Percentiles rank a stretch among this genome's conserved stretches.
These are phyloP conservation scores for Onygena corvina DNA, from an alignment of 2,329 filamentous ascomycete species.

Conservation along the genomic window DNA sequence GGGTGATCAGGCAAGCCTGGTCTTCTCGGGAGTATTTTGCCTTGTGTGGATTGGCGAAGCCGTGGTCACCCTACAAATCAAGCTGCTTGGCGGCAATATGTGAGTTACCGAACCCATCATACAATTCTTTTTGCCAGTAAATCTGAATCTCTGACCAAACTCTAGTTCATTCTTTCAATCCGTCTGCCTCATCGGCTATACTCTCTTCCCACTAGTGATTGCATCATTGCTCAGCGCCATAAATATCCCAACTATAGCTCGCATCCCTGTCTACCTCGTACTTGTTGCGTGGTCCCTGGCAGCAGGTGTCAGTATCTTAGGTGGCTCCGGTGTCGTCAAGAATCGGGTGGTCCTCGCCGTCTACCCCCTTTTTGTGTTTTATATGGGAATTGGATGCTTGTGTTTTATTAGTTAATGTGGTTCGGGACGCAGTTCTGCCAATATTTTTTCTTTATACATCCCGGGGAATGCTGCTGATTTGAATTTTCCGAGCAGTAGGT, in stretches of 20 bases:
- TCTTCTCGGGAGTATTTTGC: slow-evolving; percentile 93
- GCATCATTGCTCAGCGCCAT: slow-evolving; percentile 81
- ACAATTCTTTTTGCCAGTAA: slow-evolving; percentile 7
- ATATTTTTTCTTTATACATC: neutral
- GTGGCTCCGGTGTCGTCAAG: slow-evolving; percentile 87
- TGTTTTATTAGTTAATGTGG: slow-evolving; percentile 76
- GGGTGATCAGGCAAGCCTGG: slow-evolving; percentile 67
- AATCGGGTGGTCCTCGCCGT: slow-evolving; percentile 89
- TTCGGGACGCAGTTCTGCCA: neutral
- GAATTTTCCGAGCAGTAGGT: neutral
- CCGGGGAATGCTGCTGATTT: neutral
- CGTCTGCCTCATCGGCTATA: slow-evolving; percentile 96
- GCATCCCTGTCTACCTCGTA: slow-evolving; percentile 82
- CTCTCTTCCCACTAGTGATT: slow-evolving; percentile 89
- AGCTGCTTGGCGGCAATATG: slow-evolving; percentile 93
- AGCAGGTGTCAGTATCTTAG: slow-evolving; percentile 88
- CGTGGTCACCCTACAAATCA: slow-evolving; percentile 95
- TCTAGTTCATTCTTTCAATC: slow-evolving; percentile 90
- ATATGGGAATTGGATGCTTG: slow-evolving; percentile 79
- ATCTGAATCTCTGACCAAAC: neutral
- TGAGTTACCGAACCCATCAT: too few species aligned
- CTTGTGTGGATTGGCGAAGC: slow-evolving; percentile 96
- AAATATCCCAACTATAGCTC: slow-evolving; percentile 61
- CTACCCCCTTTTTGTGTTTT: slow-evolving; percentile 91
- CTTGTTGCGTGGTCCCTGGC: slow-evolving; percentile 87